Evolutionary conservation across 2,329 filamentous ascomycete species (phyloP).

Genomic region (Aspergillus texensis): DNA sequence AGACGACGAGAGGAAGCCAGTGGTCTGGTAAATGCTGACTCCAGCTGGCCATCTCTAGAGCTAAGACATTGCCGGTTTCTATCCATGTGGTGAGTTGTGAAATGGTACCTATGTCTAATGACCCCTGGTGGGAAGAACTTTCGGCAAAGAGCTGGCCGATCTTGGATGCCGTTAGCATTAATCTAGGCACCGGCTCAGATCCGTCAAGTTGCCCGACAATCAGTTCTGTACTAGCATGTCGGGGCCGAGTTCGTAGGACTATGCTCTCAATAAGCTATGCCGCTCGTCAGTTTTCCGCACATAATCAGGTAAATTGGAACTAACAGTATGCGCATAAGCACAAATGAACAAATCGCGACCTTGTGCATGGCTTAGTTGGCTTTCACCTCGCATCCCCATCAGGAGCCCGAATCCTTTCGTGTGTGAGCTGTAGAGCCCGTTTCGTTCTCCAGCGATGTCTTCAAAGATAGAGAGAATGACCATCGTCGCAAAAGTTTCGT

Average conservation of each 20-base stretch:
- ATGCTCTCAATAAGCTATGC: slow-evolving; percentile 39
- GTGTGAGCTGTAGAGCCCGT: slow-evolving; percentile 39
- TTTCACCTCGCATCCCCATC: slow-evolving; percentile 36
- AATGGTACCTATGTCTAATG: slow-evolving; percentile 18
- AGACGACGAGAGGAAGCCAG: slow-evolving; percentile 38
- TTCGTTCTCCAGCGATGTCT: slow-evolving; percentile 41
- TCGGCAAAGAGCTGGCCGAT: slow-evolving; percentile 33
- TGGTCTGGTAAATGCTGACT: slow-evolving; percentile 31
- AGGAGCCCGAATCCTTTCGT: slow-evolving; percentile 39
- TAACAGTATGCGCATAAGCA: slow-evolving; percentile 40
- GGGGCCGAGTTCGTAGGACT: slow-evolving; percentile 34
- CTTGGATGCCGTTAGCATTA: slow-evolving; percentile 35
- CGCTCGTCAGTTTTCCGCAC: slow-evolving; percentile 7
- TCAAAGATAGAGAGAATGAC: slow-evolving; percentile 42
- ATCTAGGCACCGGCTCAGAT: slow-evolving; percentile 34
- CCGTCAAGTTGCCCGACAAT: slow-evolving; percentile 28
- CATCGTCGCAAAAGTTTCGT: slow-evolving; percentile 43
- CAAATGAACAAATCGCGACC: slow-evolving; percentile 41
- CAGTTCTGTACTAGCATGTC: slow-evolving; percentile 31
- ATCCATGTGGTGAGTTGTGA: slow-evolving; percentile 29
- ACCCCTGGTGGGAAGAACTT: slow-evolving; percentile 20
- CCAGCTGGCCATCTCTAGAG: slow-evolving; percentile 36
- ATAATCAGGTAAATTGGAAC: slow-evolving; percentile 7
- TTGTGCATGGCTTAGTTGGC: slow-evolving; percentile 31
- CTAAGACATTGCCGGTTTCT: slow-evolving; percentile 23